Evolutionary conservation across 164 flowering plant genomes (phyloP), one percentile per base, ranked within the genome.

Genomic region (Warburgia ugandensis): DNA sequence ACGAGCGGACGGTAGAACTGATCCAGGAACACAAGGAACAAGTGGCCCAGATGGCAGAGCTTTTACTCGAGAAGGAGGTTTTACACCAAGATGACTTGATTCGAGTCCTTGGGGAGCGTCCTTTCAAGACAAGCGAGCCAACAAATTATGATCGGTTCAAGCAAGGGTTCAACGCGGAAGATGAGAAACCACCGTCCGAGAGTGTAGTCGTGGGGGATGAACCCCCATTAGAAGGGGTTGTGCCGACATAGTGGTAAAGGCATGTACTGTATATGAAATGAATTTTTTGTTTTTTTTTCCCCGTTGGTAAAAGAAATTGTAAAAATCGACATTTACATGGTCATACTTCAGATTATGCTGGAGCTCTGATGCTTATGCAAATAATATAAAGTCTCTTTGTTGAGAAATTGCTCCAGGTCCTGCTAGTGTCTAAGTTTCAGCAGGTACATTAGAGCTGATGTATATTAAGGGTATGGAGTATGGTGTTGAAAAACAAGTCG

Each of bases 11-110:
- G 1, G 12, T 88, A 20, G 48, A 84, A 33, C 72, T 92, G n/a
- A 58, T 88, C 22, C 75, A 74, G 57, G 78, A 79, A 59, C 95
- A 88, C 69, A 86, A 82, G 47, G 71, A 66, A 59, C 79, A 81
- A 19, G 86, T 91, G 3, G 86, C 87, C 30, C 68, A 79, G 66
- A 67, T 91, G 60, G 97, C 94, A 1, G 97, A 91, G 74, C 52
- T 91, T 35, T 50, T 91, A 65, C 78, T 91, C 2, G 92, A 83
- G 55, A 91, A 84, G 66, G 97, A 91, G 70, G 94, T 87, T 19
- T 81, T 91, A 25, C 97, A 84, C 70, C 97, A 83, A 54, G 89
- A 84, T 0, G 97, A 87, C 67, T 65, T 91, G 73, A 1, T 74
- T 25, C 57, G 62, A 23, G 81, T 91, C 12, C 63, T 91, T 39